A percentile compares a stretch with the other conserved stretches of the same genome.
These are phyloP conservation scores for Cetradonia linearis DNA, from an alignment of 495 filamentous ascomycete genomes.

Conservation along the genomic window DNA sequence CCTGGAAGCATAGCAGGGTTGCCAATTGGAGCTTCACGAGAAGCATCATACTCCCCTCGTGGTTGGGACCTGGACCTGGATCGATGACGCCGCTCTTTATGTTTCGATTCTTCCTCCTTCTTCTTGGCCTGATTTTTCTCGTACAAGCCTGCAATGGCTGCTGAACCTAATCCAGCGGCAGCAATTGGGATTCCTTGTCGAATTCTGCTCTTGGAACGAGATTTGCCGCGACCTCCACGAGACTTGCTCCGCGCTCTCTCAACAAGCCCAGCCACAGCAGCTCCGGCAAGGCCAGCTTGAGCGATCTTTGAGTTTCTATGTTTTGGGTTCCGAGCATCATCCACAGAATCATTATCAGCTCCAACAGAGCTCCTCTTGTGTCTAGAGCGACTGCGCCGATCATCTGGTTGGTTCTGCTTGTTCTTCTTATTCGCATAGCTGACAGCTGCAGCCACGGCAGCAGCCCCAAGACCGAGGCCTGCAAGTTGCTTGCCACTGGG, in stretches of 20 bases:
- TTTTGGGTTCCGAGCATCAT: conserved; percentile 43
- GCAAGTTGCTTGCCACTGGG: conserved; percentile 45
- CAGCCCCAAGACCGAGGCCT: conserved; percentile 68
- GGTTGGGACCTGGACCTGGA: conserved; percentile 46
- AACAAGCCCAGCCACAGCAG: conserved; percentile 65
- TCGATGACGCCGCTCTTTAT: conserved; percentile 30
- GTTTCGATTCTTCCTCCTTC: conserved; percentile 43
- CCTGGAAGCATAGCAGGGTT: conserved; percentile 47
- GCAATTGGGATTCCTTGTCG: conserved; percentile 54
- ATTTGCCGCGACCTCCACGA: conserved; percentile 38
- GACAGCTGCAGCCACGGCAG: conserved; percentile 69
- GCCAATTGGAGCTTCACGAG: conserved; percentile 44
- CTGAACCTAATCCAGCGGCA: conserved; percentile 67
- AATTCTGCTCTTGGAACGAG: conserved; percentile 50
- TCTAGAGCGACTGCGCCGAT: conserved; percentile 58
- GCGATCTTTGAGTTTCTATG: conserved; percentile 61
- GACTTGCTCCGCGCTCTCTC: conserved; percentile 67
- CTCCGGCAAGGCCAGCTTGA: conserved; percentile 67
- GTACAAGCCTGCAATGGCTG: conserved; percentile 70
- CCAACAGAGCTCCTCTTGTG: conserved; percentile 47
- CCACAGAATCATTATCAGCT: conserved; percentile 32
- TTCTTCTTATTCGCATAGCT: conserved; percentile 62
- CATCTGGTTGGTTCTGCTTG: conserved; percentile 54
- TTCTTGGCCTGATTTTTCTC: conserved; percentile 64
- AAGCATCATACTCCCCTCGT: conserved; percentile 38